Evolutionary conservation across 2,329 filamentous ascomycete genomes (phyloP), one percentile per base, ranked within the genome.

Genomic region (Dactylella cylindrospora): DNA sequence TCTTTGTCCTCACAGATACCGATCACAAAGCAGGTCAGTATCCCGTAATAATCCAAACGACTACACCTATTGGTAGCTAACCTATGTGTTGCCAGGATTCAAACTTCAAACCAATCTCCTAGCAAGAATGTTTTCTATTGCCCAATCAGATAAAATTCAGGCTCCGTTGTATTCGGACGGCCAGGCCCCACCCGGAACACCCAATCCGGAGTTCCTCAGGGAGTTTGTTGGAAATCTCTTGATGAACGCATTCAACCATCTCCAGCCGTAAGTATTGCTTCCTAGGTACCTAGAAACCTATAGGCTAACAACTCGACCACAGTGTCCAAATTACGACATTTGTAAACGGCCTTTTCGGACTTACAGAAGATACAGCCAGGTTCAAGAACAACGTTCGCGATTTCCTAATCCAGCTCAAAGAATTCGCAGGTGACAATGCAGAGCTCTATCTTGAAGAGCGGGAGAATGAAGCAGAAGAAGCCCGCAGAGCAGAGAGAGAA

Each of bases 331-430:
- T 97, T 69, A 82, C 85, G 67, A 81, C 81, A 51, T 98, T 98
- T 73, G 90, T 97, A 45, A 84, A 94, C 69, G 88, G 88, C 8
- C 77, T 98, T 8, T 95, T 98, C 74, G 81, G 84, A 5, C 81
- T 88, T 67, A 97, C 95, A 73, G 87, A 86, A 53, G 87, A 95
- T 70, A 84, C 94, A 67, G 87, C 88, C 71, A 90, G 90, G 73
- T 98, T 98, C 84, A 95, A 95, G 73, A 83, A 95, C 51, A 90
- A 94, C 70, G 78, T 98, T 46, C 89, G 93, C 67, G 93, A 98
- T 75, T 98, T 98, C 81, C 77, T 98, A 68, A 95, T 98, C 70
- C 94, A 90, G 17, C 79, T 98, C 68, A 95, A 96, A 76, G 94
- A 98, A 74, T 98, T 97, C 66, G 84, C 89, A 0, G 93, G 88